Percentiles rank a stretch among this genome's conserved stretches.
Evolutionary conservation across 768 basidiomycete genomes (phyloP).

Genomic region (Agaricus blazei): DNA sequence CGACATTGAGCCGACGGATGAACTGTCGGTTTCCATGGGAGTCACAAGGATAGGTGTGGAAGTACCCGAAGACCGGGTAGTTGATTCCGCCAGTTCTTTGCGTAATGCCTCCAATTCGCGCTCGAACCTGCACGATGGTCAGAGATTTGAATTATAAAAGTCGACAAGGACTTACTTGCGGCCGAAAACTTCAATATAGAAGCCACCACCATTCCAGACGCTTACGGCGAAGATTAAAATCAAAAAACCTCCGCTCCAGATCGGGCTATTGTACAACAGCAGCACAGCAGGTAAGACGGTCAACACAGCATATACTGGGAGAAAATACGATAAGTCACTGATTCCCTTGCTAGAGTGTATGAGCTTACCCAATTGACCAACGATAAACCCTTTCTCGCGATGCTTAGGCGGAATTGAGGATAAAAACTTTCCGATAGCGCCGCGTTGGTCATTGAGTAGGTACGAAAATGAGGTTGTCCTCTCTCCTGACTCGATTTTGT

Average conservation of each 20-base stretch:
- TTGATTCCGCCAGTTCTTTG: constrained; percentile 79
- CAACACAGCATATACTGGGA: constrained; percentile 72
- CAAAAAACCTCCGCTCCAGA: constrained; percentile 76
- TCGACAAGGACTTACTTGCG: constrained; percentile 83
- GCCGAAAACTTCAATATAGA: constrained; percentile 95
- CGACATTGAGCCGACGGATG: constrained; percentile 8
- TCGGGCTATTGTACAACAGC: constrained; percentile 73
- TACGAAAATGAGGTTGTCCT: constrained; percentile 87
- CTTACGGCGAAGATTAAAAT: constrained; percentile 78
- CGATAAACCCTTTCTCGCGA: constrained; percentile 74
- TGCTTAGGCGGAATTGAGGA: constrained; percentile 53
- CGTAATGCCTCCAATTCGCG: constrained; percentile 86
- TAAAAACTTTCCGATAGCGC: constrained; percentile 72
- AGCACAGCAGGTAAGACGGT: constrained; percentile 86
- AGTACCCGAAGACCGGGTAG: constrained; percentile 31
- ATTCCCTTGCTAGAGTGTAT: constrained; percentile 3
- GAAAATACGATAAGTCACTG: neutral
- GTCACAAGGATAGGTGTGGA: constrained; percentile 43
- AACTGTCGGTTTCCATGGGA: constrained; percentile 19
- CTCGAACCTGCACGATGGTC: constrained; percentile 62
- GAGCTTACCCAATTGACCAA: constrained; percentile 70
- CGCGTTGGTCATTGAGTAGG: constrained; percentile 83
- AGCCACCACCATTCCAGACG: constrained; percentile 95
- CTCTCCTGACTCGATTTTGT: constrained; percentile 88
- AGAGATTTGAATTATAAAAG: constrained; percentile 10